Percentiles rank a stretch among this genome's conserved stretches.
Conservation (phyloP, 768 basidiomycete genomes). For the Hericium coralloides region DNA sequence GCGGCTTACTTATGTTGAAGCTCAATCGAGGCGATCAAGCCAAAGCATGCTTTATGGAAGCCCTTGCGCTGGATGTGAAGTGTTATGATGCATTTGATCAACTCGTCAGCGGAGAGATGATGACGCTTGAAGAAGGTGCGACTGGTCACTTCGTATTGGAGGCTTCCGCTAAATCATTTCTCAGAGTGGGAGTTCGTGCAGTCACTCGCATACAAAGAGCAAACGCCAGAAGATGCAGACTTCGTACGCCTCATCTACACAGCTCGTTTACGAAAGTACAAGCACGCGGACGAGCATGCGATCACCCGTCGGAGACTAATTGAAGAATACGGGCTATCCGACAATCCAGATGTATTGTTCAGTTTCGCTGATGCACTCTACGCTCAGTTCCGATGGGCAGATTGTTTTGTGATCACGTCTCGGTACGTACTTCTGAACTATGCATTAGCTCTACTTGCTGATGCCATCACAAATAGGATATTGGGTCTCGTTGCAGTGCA, state of each 20-base stretch:
- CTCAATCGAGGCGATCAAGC: slow-evolving; percentile 86
- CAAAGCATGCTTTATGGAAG: slow-evolving; percentile 94
- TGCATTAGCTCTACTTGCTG: neutral
- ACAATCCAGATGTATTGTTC: slow-evolving; percentile 89
- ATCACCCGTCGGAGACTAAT: slow-evolving; percentile 71
- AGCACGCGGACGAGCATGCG: slow-evolving; percentile 75
- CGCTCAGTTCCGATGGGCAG: slow-evolving; percentile 83
- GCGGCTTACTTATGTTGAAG: slow-evolving; percentile 91
- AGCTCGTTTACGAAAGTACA: slow-evolving; percentile 84
- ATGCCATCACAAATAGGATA: slow-evolving; percentile 44
- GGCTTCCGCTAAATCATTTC: neutral
- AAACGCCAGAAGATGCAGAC: slow-evolving; percentile 80
- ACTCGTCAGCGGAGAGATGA: slow-evolving; percentile 88
- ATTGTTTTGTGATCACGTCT: slow-evolving; percentile 84
- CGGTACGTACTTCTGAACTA: slow-evolving; percentile 36
- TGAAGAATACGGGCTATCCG: slow-evolving; percentile 73
- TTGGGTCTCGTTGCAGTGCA: slow-evolving; percentile 80
- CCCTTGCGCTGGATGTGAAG: slow-evolving; percentile 88
- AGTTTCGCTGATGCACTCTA: slow-evolving; percentile 89
- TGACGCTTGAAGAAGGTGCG: slow-evolving; percentile 91
- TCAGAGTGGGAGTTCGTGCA: slow-evolving; percentile 96
- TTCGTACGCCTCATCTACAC: slow-evolving; percentile 93
- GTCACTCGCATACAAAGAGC: slow-evolving; percentile 69
- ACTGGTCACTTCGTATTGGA: neutral
- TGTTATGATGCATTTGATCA: slow-evolving; percentile 95